phyloP scores from a whole-genome alignment of 352 stramenopile species.

The Phytophthora meadii region DNA sequence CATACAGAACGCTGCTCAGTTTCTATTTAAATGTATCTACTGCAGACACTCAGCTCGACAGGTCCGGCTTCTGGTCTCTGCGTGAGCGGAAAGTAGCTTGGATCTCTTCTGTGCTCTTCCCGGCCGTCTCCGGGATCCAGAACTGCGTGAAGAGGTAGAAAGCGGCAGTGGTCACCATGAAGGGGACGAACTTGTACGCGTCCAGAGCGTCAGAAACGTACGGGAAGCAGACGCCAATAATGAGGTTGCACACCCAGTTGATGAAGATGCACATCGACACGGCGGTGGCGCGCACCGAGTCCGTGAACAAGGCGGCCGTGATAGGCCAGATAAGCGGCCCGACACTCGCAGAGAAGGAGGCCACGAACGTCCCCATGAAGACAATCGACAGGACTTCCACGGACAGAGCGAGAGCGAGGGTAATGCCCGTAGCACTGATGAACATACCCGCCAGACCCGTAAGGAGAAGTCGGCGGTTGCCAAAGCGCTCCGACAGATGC shows the following conservation, averaged over 20 bases:
- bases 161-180: constrained; percentile 47
- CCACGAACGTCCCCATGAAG: constrained; percentile 58
- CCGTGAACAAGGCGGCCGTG: constrained; percentile 61
- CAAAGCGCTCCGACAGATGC: constrained; percentile 41
- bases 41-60: constrained; percentile 19
- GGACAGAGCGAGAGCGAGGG: constrained; percentile 39
- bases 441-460: constrained; percentile 57
- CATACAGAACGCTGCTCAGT: neutral
- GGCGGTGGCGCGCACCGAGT: constrained; percentile 53
- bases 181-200: constrained; percentile 55
- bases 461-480: constrained; percentile 54
- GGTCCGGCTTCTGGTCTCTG: constrained; percentile 11
- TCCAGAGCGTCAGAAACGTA: constrained; percentile 56
- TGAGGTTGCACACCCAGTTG: constrained; percentile 65
- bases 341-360: constrained; percentile 53
- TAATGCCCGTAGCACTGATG: constrained; percentile 55
- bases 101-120: constrained; percentile 70
- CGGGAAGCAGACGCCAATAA: constrained; percentile 64
- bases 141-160: constrained; percentile 48
- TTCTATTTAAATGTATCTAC: constrained; percentile 12
- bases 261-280: constrained; percentile 54
- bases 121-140: constrained; percentile 61
- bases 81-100: constrained; percentile 46
- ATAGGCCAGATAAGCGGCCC: constrained; percentile 64
- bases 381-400: constrained; percentile 50